phyloP scores from a whole-genome alignment of 139 green algal genomes.

The Chlamydomonas schloesseri region DNA sequence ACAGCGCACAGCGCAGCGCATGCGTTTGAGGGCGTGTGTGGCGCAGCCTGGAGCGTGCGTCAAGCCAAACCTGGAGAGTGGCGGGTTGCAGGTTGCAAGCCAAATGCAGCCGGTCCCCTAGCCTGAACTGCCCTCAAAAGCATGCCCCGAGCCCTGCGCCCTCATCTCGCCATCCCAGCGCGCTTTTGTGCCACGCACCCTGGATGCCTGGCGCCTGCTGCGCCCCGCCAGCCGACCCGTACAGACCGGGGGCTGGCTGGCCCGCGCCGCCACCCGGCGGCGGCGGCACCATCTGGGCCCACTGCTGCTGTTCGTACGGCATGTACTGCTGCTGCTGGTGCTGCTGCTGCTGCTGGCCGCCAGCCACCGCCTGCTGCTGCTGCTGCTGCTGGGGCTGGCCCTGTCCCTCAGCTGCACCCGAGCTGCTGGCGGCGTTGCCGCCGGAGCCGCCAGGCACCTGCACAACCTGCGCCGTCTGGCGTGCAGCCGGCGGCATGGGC shows the following conservation, averaged over 20 bases:
- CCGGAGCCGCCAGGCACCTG: not conserved
- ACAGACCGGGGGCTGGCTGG: conserved; percentile 22
- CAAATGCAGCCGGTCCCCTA: too few species aligned
- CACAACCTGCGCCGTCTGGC: conserved; percentile 44
- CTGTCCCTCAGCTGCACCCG: not conserved
- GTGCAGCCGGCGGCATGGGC: conserved; percentile 24
- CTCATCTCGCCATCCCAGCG: too few species aligned
- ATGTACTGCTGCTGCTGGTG: conserved; percentile 11
- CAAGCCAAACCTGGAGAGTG: too few species aligned
- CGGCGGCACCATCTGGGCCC: conserved; percentile 26
- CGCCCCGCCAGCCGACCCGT: not conserved
- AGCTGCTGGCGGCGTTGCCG: not conserved
- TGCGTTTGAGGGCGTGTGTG: too few species aligned
- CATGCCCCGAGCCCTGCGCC: too few species aligned
- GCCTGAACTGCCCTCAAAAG: too few species aligned
- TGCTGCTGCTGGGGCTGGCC: too few species aligned
- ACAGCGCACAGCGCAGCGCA: not conserved
- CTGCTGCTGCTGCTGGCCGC: conserved; percentile 17
- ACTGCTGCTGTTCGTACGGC: conserved; percentile 37
- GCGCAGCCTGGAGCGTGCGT: too few species aligned
- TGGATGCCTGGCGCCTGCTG: conserved; percentile 37
- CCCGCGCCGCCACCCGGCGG: conserved; percentile 5
- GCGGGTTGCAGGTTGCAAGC: too few species aligned
- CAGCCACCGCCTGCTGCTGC: not conserved
- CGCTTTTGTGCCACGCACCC: too few species aligned